These are phyloP conservation scores for Mycena kentingensis DNA, from an alignment of 768 basidiomycete species.

Conservation along the genomic window DNA sequence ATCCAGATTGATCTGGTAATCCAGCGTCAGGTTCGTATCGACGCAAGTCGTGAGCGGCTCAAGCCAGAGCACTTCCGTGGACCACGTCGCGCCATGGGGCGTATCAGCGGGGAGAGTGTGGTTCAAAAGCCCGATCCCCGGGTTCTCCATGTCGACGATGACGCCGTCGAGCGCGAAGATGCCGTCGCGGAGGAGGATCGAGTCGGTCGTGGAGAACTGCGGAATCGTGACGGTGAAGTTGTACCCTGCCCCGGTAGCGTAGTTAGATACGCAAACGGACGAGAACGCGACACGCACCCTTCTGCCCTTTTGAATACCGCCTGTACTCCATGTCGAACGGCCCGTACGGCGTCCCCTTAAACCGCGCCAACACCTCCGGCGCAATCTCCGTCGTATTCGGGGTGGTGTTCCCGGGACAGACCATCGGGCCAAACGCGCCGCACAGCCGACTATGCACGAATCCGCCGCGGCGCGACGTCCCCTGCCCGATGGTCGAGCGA, in stretches of 20 bases:
- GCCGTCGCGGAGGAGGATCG: slow-evolving; percentile 22
- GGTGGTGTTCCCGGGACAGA: slow-evolving; percentile 24
- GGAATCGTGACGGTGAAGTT: slow-evolving; percentile 12
- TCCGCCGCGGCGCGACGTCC: slow-evolving; percentile 21
- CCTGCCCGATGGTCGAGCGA: slow-evolving; percentile 23
- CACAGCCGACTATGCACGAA: slow-evolving; percentile 25
- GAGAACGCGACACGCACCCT: slow-evolving; percentile 15
- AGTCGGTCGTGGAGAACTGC: slow-evolving; percentile 13
- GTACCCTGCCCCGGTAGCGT: too few species aligned
- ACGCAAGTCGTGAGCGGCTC: slow-evolving; percentile 28
- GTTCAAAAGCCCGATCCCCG: slow-evolving; percentile 23
- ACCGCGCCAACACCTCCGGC: slow-evolving; percentile 13
- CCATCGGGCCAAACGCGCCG: slow-evolving; percentile 8
- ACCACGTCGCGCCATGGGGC: slow-evolving; percentile 20
- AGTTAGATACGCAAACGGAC: background rate
- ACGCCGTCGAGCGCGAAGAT: slow-evolving; percentile 24
- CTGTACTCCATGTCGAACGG: slow-evolving; percentile 27
- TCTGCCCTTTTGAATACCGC: slow-evolving; percentile 21
- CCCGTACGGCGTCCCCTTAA: slow-evolving; percentile 25
- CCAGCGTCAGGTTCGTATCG: slow-evolving; percentile 27
- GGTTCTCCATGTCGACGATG: slow-evolving; percentile 25
- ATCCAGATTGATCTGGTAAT: too few species aligned
- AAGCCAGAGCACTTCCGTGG: slow-evolving; percentile 27
- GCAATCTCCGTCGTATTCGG: slow-evolving; percentile 21
- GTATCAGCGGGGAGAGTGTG: slow-evolving; percentile 12